These are phyloP conservation scores for Termitomyces sp. DNA, from an alignment of 768 basidiomycete genomes.

Conservation along the genomic window DNA sequence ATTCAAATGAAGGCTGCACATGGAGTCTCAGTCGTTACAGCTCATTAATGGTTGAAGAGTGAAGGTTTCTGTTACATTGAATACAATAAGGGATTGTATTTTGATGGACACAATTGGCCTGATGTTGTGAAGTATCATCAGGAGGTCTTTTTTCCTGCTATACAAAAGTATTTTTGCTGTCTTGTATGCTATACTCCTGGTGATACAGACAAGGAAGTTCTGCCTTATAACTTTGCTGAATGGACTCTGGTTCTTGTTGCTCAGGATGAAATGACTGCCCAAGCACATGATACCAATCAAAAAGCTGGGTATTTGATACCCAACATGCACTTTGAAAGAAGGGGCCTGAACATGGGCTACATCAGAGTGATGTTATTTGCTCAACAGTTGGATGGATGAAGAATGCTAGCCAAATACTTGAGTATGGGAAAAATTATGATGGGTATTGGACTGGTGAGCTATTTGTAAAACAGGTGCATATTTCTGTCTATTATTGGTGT, in stretches of 20 bases:
- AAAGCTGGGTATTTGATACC: too few relatives aligned
- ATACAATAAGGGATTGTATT: conserved; percentile 12
- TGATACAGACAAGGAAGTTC: too few relatives aligned
- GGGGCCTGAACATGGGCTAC: conserved; percentile 29
- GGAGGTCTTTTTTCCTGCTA: conserved; percentile 25
- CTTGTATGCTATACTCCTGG: conserved; percentile 15
- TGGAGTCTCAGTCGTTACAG: conserved; percentile 28
- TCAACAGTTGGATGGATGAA: too few relatives aligned
- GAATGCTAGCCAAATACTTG: too few relatives aligned
- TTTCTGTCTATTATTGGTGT: background rate
- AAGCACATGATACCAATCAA: conserved; percentile 33
- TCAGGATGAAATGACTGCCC: conserved; percentile 39
- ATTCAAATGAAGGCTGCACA: conserved; percentile 22
- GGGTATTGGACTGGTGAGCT: background rate
- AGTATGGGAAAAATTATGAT: too few relatives aligned
- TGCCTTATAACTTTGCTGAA: conserved; percentile 2
- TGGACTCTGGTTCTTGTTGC: conserved; percentile 22
- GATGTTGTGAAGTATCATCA: conserved; percentile 32
- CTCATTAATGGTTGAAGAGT: conserved; percentile 23
- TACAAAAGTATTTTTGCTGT: conserved; percentile 14
- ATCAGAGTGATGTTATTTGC: conserved; percentile 24
- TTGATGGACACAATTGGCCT: conserved; percentile 28
- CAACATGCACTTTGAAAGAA: conserved; percentile 30
- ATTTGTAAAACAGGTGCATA: background rate
- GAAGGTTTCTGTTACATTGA: conserved; percentile 23